Conservation (phyloP, 257 asterid species). For the Rhazya stricta region DNA sequence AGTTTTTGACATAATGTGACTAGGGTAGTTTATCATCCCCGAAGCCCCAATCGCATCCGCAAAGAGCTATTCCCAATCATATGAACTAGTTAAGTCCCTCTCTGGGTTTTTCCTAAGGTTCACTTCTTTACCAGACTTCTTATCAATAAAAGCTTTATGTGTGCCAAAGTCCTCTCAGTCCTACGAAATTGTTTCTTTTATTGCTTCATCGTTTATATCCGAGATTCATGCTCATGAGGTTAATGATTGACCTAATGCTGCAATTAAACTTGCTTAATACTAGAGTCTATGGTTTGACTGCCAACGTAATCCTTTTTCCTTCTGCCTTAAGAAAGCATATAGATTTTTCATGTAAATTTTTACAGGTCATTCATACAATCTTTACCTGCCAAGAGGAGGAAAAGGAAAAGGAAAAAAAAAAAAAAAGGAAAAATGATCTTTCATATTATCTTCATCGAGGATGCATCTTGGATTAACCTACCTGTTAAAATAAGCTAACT, state of each 20-base stretch:
- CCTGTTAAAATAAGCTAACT: slow-evolving; percentile 29
- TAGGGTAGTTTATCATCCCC: slow-evolving; percentile 15
- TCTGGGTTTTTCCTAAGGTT: neutral
- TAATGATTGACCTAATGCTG: slow-evolving; percentile 6
- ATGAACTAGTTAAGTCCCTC: neutral
- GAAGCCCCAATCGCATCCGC: neutral
- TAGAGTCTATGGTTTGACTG: neutral
- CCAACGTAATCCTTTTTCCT: neutral
- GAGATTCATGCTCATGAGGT: neutral
- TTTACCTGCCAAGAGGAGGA: neutral
- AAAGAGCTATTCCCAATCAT: neutral
- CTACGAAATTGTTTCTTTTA: neutral
- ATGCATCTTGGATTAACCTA: slow-evolving; percentile 13
- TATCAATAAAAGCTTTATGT: too few relatives aligned
- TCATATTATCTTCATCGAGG: neutral
- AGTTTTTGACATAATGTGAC: slow-evolving; percentile 4
- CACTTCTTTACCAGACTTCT: neutral
- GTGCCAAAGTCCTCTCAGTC: neutral
- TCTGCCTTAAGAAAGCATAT: neutral
- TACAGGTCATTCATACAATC: neutral
- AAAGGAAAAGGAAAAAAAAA: neutral
- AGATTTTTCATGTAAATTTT: neutral
- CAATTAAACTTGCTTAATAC: neutral
- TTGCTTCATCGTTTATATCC: too few relatives aligned
- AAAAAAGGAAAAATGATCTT: neutral